Conservation (phyloP, 2,329 filamentous ascomycete species). For the Pyrenophora teres region DNA sequence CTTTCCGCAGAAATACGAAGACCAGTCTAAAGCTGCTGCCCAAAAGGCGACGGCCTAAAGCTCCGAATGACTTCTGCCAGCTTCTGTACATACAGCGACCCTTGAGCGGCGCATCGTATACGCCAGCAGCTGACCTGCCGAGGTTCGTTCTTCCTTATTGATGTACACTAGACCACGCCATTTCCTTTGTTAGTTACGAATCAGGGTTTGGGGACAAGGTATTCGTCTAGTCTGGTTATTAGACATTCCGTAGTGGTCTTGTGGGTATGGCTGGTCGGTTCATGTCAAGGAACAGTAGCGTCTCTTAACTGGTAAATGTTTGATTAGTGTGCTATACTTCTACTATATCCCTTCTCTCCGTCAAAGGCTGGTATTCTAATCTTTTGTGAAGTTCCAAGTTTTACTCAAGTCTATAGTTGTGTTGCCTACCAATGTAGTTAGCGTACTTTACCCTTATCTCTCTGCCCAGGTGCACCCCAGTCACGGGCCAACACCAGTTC, state of each 20-base stretch:
- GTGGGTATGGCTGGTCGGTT: not conserved
- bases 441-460: conserved; percentile 26
- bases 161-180: conserved; percentile 4
- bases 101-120: too few species aligned
- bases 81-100: too few species aligned
- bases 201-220: conserved; percentile 1
- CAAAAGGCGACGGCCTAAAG: not conserved
- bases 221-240: conserved; percentile 24
- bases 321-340: not conserved
- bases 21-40: conserved; percentile 25
- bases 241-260: conserved; percentile 5
- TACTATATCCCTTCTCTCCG: not conserved
- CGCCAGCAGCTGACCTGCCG: too few species aligned
- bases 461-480: not conserved
- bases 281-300: not conserved
- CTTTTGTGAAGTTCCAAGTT: not conserved
- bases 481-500: not conserved
- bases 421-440: conserved; percentile 7
- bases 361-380: not conserved
- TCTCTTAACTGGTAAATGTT: not conserved
- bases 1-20: conserved; percentile 36
- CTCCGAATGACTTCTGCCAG: too few species aligned
- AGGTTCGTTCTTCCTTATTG: not conserved
- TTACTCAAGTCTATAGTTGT: not conserved
- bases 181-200: conserved; percentile 8